These are phyloP conservation scores for Mycocentrospora acerina DNA, from an alignment of 2,329 filamentous ascomycete species.

Conservation along the genomic window DNA sequence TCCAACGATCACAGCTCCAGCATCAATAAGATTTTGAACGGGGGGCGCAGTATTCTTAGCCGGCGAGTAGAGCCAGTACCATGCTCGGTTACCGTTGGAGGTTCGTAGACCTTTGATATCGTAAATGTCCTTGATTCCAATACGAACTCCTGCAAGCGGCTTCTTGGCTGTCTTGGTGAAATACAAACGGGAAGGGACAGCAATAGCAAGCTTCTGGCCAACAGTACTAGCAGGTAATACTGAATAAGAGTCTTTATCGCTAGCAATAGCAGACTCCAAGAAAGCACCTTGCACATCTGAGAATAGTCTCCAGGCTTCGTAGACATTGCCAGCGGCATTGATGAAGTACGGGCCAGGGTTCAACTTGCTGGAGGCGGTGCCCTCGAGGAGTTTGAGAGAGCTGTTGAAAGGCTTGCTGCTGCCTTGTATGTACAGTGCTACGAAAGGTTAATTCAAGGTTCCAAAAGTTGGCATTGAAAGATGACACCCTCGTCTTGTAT, in stretches of 20 bases:
- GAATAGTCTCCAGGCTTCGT: conserved; percentile 53
- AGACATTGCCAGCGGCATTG: conserved; percentile 48
- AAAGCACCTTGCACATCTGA: conserved; percentile 54
- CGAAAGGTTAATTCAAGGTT: background rate
- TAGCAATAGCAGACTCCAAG: conserved; percentile 48
- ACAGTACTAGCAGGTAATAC: conserved; percentile 42
- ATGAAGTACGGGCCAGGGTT: conserved; percentile 55
- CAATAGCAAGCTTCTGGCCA: conserved; percentile 43
- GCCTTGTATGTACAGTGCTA: conserved; percentile 26
- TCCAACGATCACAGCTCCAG: conserved; percentile 56
- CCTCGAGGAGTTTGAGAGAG: conserved; percentile 16
- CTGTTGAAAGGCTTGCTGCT: conserved; percentile 27
- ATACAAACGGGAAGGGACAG: conserved; percentile 63
- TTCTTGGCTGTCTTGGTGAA: conserved; percentile 55
- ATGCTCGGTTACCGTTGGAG: conserved; percentile 60
- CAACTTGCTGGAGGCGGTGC: conserved; percentile 24
- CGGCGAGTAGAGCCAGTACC: conserved; percentile 54
- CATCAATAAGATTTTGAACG: conserved; percentile 59
- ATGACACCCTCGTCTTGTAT: too few species aligned
- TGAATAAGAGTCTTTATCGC: conserved; percentile 43
- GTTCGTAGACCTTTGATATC: conserved; percentile 60
- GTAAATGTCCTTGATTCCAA: conserved; percentile 66
- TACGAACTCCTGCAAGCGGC: conserved; percentile 61
- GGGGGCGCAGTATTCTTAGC: conserved; percentile 51
- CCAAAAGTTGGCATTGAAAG: too few species aligned